A percentile compares a stretch with the other conserved stretches of the same genome.
These are phyloP conservation scores for Myxozyma sirexii DNA, from an alignment of 805 yeast species.

Conservation along the genomic window DNA sequence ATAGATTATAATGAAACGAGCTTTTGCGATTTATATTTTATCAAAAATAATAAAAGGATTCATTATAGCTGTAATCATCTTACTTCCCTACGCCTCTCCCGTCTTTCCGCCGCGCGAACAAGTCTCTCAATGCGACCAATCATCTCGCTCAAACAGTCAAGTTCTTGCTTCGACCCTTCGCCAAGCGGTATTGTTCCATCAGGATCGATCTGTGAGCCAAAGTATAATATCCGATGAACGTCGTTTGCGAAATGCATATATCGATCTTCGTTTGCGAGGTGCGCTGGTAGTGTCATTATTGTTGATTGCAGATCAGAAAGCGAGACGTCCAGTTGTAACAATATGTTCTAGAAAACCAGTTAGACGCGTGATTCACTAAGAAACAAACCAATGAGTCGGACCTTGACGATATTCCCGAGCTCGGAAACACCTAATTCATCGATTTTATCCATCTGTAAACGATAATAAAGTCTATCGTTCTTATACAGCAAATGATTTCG, in stretches of 20 bases:
- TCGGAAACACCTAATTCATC: constrained; percentile 30
- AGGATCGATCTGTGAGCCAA: constrained; percentile 25
- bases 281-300: constrained; percentile 20
- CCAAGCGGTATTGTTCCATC: constrained; percentile 7
- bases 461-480: constrained; percentile 17
- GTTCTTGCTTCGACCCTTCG: constrained; percentile 21
- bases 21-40: too few relatives aligned
- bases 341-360: constrained; percentile 21
- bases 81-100: constrained; percentile 4
- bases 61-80: too few relatives aligned
- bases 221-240: constrained; percentile 25
- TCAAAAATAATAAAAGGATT: too few relatives aligned
- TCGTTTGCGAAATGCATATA: constrained; percentile 36
- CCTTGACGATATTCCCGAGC: constrained; percentile 33
- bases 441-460: constrained; percentile 31
- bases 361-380: not conserved
- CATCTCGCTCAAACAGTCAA: constrained; percentile 31
- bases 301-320: constrained; percentile 44
- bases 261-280: constrained; percentile 22
- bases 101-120: constrained; percentile 18
- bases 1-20: not conserved
- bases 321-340: constrained; percentile 52
- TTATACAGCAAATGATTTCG: not conserved
- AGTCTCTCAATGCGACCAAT: constrained; percentile 23
- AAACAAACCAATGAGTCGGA: not conserved